Percentiles rank a stretch among this genome's conserved stretches.
Evolutionary conservation across 805 yeast genomes (phyloP).

Genomic region (Wickerhamomyces chaumierensis): DNA sequence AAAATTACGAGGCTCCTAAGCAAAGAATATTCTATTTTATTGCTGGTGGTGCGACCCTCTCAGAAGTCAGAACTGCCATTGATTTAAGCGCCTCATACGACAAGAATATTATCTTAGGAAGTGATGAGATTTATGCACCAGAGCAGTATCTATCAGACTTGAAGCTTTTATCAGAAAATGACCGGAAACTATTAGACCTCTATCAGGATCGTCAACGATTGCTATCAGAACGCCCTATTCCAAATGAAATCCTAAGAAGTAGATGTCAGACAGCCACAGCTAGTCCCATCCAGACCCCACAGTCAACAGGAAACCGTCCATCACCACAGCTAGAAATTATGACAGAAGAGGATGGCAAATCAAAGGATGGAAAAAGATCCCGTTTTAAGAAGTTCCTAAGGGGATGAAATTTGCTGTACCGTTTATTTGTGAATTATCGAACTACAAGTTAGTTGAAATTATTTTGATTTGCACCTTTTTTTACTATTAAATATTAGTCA

Average conservation of each 20-base stretch:
- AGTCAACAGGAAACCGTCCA: too few species aligned
- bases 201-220: slow-evolving; percentile 21
- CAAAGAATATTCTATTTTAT: slow-evolving; percentile 73
- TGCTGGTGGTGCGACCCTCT: slow-evolving; percentile 82
- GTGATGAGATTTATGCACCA: slow-evolving; percentile 62
- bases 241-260: not conserved
- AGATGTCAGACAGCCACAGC: too few species aligned
- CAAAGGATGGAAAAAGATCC: slow-evolving; percentile 32
- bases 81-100: slow-evolving; percentile 52
- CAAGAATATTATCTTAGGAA: slow-evolving; percentile 72
- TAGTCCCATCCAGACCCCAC: not conserved
- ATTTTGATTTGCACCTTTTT: too few species aligned
- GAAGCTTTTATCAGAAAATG: slow-evolving; percentile 21
- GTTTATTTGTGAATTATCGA: too few species aligned
- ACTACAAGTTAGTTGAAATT: too few species aligned
- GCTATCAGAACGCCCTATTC: not conserved
- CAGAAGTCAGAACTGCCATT: slow-evolving; percentile 69
- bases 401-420: slow-evolving; percentile 1
- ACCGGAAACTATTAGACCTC: slow-evolving; percentile 32
- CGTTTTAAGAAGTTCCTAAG: slow-evolving; percentile 37
- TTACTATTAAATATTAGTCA: too few species aligned
- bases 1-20: slow-evolving; percentile 27
- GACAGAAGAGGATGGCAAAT: slow-evolving; percentile 5
- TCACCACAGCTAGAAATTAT: slow-evolving; percentile 3
- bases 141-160: slow-evolving; percentile 26